Base-by-base conservation (phyloP, 306 rosid species). In the Inga leiocalycina region DNA sequence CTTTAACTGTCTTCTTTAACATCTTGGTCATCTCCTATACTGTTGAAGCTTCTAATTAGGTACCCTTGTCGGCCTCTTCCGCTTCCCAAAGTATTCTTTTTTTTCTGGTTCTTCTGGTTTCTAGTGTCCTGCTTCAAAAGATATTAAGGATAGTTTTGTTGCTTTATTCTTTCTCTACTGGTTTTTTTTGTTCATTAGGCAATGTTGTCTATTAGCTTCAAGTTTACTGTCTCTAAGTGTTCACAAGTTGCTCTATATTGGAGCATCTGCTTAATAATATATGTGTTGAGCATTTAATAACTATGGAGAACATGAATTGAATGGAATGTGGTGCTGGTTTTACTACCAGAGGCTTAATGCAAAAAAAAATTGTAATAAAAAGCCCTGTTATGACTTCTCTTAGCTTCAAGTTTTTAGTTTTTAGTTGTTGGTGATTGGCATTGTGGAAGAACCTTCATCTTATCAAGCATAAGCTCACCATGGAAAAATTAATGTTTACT, bases 91-190 rank as follows among this genome's bases (percentile, higher is more conserved):
- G 6, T 37, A 37, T 37, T 37, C 41, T 37, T 37, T 37, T 37
- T 35, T 35, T 35, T 32, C 3, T 32, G 3, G 34, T 32, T 32
- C 34, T 32, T 35, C 0, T 35, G 6, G 39, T 35, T 35, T 35
- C 39, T 35, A 35, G 39, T 35, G 39, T 35, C 5, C 6, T 27
- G 30, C 4, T 35, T 35, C 39, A 35, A 35, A 35, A 35, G 39
- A 35, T 35, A 35, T 35, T 89, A 83, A 84, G 69, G 69, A 35
- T n/a, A 46, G 61, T 30, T 51, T 22, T 34, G 32, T 59, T 17
- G 19, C 70, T 82, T 54, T 51, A 62, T 35, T 35, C 5, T 35
- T 4, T 35, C 39, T 35, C 0, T 35, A 71, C 83, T 61, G 44
- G 0, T 35, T 35, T 22, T 27, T 35, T 76, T 76, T 37, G 69